Evolutionary conservation across 208 protist genomes (phyloP).

Genomic region (Novymonas esmeraldas): DNA sequence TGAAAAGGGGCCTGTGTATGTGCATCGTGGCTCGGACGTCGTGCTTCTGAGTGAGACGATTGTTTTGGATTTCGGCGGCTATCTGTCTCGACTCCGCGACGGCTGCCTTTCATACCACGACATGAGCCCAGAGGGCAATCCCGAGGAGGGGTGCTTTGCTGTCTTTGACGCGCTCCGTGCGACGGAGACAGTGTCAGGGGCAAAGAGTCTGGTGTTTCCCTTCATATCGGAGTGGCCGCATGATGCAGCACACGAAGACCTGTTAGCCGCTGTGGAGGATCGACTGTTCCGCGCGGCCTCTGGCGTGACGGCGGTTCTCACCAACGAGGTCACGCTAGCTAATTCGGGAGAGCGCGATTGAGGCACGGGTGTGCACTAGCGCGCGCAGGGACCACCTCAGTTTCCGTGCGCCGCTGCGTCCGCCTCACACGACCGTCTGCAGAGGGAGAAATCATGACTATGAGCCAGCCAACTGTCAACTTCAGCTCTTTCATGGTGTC

Average conservation of each 20-base stretch:
- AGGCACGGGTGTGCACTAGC: neutral
- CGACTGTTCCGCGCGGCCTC: conserved; percentile 91
- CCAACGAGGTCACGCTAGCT: conserved; percentile 15
- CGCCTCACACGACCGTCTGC: no score
- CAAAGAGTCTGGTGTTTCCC: conserved; percentile 77
- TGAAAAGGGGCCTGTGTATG: conserved; percentile 20
- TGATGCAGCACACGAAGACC: conserved; percentile 41
- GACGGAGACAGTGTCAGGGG: conserved; percentile 71
- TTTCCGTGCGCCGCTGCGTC: no score
- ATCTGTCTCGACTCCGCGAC: conserved; percentile 36
- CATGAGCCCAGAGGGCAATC: conserved; percentile 56
- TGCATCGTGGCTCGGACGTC: conserved; percentile 32
- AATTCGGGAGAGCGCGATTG: neutral
- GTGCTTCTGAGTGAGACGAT: conserved; percentile 44
- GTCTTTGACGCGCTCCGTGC: conserved; percentile 90
- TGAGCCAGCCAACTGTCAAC: no score
- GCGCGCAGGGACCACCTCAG: neutral
- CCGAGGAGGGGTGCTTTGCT: conserved; percentile 65
- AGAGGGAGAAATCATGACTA: no score
- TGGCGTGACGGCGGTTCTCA: conserved; percentile 59
- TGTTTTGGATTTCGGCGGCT: conserved; percentile 78
- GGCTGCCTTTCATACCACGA: conserved; percentile 70
- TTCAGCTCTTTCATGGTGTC: no score
- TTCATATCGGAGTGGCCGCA: conserved; percentile 83
- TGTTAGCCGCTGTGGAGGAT: conserved; percentile 87